These are phyloP conservation scores for Melampsora abietis-canadensis DNA, from an alignment of 1,284 basidiomycete genomes.

Conservation along the genomic window DNA sequence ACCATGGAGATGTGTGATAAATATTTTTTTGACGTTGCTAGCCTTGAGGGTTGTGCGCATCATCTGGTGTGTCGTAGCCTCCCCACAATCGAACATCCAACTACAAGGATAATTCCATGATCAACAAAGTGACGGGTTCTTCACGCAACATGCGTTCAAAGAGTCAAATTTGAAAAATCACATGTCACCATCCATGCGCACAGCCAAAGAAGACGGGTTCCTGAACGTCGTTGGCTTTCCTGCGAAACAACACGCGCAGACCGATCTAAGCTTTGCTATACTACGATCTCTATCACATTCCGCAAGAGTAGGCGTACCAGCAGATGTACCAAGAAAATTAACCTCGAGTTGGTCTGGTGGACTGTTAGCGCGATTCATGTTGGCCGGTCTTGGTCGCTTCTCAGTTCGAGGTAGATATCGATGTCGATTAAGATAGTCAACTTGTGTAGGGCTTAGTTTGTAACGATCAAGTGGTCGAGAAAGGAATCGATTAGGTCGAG, in stretches of 20 bases:
- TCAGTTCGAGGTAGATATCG: slow-evolving; percentile 26
- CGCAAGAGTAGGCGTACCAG: slow-evolving; percentile 15
- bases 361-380: slow-evolving; percentile 13
- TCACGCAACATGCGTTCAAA: not conserved
- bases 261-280: not conserved
- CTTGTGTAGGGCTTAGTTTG: slow-evolving; percentile 16
- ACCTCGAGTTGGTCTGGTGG: slow-evolving; percentile 31
- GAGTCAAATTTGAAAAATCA: not conserved
- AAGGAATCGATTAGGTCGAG: slow-evolving; percentile 19
- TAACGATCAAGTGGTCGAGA: slow-evolving; percentile 12
- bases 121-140: no score
- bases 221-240: slow-evolving; percentile 38
- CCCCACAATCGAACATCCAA: slow-evolving; percentile 42
- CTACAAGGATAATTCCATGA: not conserved
- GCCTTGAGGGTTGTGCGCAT: slow-evolving; percentile 37
- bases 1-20: slow-evolving; percentile 43
- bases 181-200: slow-evolving; percentile 38
- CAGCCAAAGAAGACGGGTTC: slow-evolving; percentile 33
- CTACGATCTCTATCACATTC: not conserved
- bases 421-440: slow-evolving; percentile 14
- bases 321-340: slow-evolving; percentile 37
- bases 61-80: slow-evolving; percentile 42
- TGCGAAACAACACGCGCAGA: not conserved
- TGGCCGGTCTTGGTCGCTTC: slow-evolving; percentile 10
- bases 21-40: slow-evolving; percentile 39